These are phyloP conservation scores for Nicotiana sylvestris DNA, from an alignment of 257 asterid species.

Conservation along the genomic window DNA sequence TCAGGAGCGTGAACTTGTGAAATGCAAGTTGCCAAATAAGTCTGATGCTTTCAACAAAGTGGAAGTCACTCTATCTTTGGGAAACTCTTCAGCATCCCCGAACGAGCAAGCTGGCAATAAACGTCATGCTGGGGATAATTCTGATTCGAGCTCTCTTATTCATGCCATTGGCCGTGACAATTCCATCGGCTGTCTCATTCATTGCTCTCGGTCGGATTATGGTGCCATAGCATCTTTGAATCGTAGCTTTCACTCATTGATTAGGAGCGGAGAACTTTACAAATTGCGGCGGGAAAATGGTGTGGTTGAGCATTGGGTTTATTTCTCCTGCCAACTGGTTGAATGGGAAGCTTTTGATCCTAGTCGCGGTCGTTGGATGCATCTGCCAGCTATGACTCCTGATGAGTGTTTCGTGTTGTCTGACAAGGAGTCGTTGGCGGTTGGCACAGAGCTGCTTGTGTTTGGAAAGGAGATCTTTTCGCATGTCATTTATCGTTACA, in stretches of 20 bases:
- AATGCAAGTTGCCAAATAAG: too few relatives aligned
- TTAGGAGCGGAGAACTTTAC: neutral
- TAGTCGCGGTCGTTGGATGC: neutral
- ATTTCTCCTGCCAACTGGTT: neutral
- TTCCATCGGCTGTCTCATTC: neutral
- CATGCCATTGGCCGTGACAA: neutral
- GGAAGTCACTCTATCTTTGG: too few relatives aligned
- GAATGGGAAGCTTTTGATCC: neutral
- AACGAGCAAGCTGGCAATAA: neutral
- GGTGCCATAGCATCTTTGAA: neutral
- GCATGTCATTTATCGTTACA: neutral
- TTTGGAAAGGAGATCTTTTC: neutral
- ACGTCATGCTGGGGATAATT: constrained; percentile 29
- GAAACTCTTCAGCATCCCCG: neutral
- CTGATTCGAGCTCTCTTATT: constrained; percentile 20
- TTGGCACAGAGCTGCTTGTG: neutral
- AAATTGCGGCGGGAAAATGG: neutral
- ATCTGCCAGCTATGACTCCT: neutral
- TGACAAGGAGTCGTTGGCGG: neutral
- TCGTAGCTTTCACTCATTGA: neutral
- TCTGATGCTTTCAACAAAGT: too few relatives aligned
- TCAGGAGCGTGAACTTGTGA: too few relatives aligned
- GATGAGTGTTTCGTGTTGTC: neutral
- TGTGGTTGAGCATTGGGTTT: neutral
- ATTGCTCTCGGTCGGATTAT: neutral